A percentile compares a stretch with the other conserved stretches of the same genome.
phyloP scores from a whole-genome alignment of 805 yeast genomes.

The Metschnikowia cerradonensis region DNA sequence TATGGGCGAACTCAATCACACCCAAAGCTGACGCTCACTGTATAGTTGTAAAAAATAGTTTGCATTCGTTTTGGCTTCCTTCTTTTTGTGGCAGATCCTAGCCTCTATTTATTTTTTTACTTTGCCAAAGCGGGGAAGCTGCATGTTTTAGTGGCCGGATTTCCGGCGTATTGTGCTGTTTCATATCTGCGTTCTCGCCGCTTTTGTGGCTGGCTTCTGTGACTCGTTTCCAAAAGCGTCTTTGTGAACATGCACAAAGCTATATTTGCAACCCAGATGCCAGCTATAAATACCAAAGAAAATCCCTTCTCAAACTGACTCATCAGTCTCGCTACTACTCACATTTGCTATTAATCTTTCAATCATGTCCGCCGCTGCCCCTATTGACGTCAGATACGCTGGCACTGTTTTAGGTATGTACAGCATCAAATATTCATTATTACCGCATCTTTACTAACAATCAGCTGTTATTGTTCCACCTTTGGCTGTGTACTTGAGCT shows the following conservation, averaged over 20 bases:
- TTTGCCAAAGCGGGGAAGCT: background rate
- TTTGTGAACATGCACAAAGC: background rate
- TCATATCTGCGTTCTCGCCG: background rate
- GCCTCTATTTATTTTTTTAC: background rate
- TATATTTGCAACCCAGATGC: background rate
- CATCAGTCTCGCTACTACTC: background rate
- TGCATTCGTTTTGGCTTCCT: no score
- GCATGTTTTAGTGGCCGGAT: background rate
- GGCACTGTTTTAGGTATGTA: conserved; percentile 2
- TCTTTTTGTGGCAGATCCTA: background rate
- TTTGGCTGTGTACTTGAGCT: conserved; percentile 1
- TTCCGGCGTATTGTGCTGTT: background rate
- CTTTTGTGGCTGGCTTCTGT: background rate
- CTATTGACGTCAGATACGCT: conserved; percentile 5
- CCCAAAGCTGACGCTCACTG: no score
- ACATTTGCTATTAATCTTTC: background rate
- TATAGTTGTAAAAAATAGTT: no score
- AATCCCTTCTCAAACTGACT: background rate
- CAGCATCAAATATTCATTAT: background rate
- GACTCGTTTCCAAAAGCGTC: background rate
- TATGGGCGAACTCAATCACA: no score
- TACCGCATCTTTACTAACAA: background rate
- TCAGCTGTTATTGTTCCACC: conserved; percentile 3
- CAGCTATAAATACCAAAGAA: background rate
- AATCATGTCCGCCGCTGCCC: background rate